Evolutionary conservation across 257 asterid species (phyloP).

Genomic region (Coffea eugenioides): DNA sequence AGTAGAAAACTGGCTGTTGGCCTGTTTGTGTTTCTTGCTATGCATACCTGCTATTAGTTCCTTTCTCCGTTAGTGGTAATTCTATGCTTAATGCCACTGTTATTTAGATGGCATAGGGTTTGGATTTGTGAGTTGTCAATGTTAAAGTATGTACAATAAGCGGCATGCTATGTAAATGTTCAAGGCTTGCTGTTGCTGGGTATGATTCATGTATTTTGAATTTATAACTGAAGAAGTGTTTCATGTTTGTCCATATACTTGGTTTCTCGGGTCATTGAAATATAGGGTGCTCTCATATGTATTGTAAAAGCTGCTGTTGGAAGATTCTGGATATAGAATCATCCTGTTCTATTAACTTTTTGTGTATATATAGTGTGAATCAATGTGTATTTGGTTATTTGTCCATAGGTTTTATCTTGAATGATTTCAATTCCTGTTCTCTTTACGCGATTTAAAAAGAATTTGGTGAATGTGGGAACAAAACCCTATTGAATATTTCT

Average conservation of each 20-base stretch:
- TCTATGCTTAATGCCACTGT: no score
- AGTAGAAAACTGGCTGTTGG: neutral
- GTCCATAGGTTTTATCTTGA: no score
- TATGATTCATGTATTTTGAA: no score
- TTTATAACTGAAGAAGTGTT: neutral
- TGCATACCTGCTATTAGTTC: neutral
- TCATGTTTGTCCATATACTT: neutral
- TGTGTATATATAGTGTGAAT: no score
- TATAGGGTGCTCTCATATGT: neutral
- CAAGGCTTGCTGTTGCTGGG: neutral
- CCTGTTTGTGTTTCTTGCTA: neutral
- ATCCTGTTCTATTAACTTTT: no score
- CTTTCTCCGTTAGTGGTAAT: neutral
- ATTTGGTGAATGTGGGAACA: no score
- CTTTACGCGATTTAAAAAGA: no score
- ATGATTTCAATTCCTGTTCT: no score
- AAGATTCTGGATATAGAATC: no score
- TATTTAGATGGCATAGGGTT: neutral
- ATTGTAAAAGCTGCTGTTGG: no score
- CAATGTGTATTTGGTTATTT: no score
- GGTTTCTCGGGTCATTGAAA: neutral
- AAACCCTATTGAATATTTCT: neutral
- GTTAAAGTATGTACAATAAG: neutral
- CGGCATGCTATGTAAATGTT: neutral
- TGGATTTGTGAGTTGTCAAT: neutral